Evolutionary conservation across 116 monocot species (phyloP).

Genomic region (Dioscorea cayenensis): DNA sequence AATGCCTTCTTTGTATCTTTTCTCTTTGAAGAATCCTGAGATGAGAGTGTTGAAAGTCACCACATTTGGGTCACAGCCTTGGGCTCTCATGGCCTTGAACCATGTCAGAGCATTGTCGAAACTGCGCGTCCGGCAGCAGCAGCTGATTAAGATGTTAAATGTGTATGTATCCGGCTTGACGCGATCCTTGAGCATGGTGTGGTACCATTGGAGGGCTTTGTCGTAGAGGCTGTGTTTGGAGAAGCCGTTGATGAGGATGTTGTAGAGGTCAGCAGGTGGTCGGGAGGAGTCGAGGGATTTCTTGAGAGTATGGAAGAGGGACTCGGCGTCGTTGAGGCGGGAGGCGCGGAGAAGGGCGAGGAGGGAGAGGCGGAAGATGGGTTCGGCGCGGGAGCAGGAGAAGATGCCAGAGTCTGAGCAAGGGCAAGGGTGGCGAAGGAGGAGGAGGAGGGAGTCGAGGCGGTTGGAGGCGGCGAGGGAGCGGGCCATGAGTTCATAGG

Average conservation of each 20-base stretch:
- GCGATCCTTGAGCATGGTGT: slow-evolving; percentile 44
- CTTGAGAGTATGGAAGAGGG: slow-evolving; percentile 25
- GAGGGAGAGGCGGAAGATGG: slow-evolving; percentile 46
- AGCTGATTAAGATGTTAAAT: slow-evolving; percentile 64
- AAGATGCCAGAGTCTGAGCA: slow-evolving; percentile 67
- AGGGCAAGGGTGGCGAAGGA: slow-evolving; percentile 68
- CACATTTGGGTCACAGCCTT: slow-evolving; percentile 49
- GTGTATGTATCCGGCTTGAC: slow-evolving; percentile 66
- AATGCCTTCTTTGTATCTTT: slow-evolving; percentile 52
- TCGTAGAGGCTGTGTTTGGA: slow-evolving; percentile 19
- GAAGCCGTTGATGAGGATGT: slow-evolving; percentile 48
- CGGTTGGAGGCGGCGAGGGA: slow-evolving; percentile 36
- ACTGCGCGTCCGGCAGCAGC: slow-evolving; percentile 22
- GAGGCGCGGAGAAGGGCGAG: slow-evolving; percentile 36
- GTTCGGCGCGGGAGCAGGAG: slow-evolving; percentile 55
- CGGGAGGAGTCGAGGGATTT: slow-evolving; percentile 42
- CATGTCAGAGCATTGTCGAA: slow-evolving; percentile 40
- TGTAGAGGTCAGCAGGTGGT: slow-evolving; percentile 38
- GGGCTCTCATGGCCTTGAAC: slow-evolving; percentile 55
- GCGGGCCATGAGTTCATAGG: slow-evolving; percentile 35
- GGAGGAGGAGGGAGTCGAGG: slow-evolving; percentile 30
- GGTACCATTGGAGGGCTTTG: slow-evolving; percentile 34
- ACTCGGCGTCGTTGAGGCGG: slow-evolving; percentile 34
- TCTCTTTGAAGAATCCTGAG: slow-evolving; percentile 42
- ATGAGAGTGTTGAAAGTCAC: slow-evolving; percentile 84